Conservation (phyloP, 768 basidiomycete genomes). For the Xerocomellus amylosporus region DNA sequence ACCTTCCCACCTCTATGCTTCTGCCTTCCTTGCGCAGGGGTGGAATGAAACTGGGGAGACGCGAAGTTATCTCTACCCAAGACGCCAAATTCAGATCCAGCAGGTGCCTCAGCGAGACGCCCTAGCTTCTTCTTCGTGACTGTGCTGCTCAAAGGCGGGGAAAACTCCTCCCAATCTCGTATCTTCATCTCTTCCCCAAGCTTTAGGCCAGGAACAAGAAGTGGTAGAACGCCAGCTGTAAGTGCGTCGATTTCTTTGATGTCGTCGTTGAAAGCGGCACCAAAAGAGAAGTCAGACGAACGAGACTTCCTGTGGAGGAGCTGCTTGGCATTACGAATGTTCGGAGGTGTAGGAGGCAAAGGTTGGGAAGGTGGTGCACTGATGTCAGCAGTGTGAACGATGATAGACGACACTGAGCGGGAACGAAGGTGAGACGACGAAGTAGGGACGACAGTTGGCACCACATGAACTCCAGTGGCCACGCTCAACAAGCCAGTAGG, state of each 20-base stretch:
- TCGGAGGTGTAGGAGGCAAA: conserved; percentile 73
- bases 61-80: conserved; percentile 43
- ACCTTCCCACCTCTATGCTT: conserved; percentile 39
- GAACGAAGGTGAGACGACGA: conserved; percentile 52
- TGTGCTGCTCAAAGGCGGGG: conserved; percentile 35
- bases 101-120: conserved; percentile 5
- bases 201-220: conserved; percentile 64
- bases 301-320: conserved; percentile 60
- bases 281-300: conserved; percentile 64
- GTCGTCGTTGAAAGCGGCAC: conserved; percentile 46
- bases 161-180: conserved; percentile 41
- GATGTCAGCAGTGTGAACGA: conserved; percentile 37
- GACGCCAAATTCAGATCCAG: conserved; percentile 29
- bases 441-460: conserved; percentile 24
- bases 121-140: conserved; percentile 39
- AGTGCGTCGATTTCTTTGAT: conserved; percentile 69
- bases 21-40: conserved; percentile 45
- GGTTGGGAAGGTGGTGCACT: conserved; percentile 62
- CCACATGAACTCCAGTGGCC: conserved; percentile 35
- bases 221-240: conserved; percentile 64
- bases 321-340: conserved; percentile 50
- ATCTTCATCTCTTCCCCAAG: conserved; percentile 57
- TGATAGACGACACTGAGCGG: conserved; percentile 55
- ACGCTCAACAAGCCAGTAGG: conserved; percentile 18
- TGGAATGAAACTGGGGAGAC: conserved; percentile 58